A percentile compares a stretch with the other conserved stretches of the same genome.
phyloP scores from a whole-genome alignment of 768 basidiomycete species.

The Pulveroboletus frians region DNA sequence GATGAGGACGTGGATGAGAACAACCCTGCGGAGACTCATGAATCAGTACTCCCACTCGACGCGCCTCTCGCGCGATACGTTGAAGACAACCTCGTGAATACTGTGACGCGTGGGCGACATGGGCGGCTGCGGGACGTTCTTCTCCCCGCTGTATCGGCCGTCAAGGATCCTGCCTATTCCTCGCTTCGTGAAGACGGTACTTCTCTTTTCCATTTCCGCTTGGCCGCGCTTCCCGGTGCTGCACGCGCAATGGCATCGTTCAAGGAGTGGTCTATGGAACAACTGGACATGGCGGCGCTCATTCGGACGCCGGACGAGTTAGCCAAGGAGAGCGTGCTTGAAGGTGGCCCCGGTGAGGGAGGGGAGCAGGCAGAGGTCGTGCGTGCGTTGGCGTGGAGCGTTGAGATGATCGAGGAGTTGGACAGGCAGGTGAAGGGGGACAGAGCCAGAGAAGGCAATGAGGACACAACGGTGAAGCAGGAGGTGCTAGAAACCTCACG shows the following conservation, averaged over 20 bases:
- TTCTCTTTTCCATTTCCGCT: slow-evolving; percentile 11
- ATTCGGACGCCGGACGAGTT: slow-evolving; percentile 40
- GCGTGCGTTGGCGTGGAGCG: slow-evolving; percentile 52
- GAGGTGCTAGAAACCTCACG: slow-evolving; percentile 6
- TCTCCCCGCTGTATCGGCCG: not conserved
- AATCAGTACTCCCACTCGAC: slow-evolving; percentile 18
- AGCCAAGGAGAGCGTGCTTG: slow-evolving; percentile 25
- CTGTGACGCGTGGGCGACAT: slow-evolving; percentile 39
- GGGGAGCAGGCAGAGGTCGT: slow-evolving; percentile 29
- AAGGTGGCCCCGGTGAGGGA: slow-evolving; percentile 10
- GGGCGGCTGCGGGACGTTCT: slow-evolving; percentile 30
- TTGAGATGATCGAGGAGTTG: slow-evolving; percentile 45
- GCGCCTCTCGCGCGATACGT: slow-evolving; percentile 38
- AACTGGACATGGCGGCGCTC: slow-evolving; percentile 41
- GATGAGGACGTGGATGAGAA: not conserved
- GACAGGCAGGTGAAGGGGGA: not conserved
- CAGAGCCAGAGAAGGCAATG: not conserved
- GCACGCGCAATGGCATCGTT: slow-evolving; percentile 2
- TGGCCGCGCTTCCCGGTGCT: slow-evolving; percentile 11
- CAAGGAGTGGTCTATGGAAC: slow-evolving; percentile 12
- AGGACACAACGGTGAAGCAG: slow-evolving; percentile 11
- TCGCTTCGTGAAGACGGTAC: not conserved
- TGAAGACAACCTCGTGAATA: slow-evolving; percentile 36
- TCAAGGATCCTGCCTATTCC: not conserved
- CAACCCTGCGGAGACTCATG: not conserved